These are phyloP conservation scores for Artemisia argyi DNA, from an alignment of 129 eudicot species.

Conservation along the genomic window DNA sequence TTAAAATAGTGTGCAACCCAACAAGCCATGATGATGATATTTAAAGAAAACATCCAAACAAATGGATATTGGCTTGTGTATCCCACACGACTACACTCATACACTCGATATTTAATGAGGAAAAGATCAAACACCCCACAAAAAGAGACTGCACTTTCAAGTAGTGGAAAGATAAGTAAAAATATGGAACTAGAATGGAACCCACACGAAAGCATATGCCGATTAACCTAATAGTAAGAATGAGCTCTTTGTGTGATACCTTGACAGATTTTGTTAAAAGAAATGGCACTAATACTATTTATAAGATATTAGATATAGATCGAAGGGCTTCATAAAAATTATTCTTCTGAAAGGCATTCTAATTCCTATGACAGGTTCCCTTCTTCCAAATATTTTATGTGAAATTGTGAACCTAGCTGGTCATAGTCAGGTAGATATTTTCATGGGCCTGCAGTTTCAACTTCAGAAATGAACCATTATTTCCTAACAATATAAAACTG, in stretches of 20 bases:
- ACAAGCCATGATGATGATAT: conserved; percentile 28
- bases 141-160: not conserved
- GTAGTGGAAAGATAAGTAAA: not conserved
- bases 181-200: not conserved
- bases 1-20: conserved; percentile 32
- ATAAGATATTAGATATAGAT: not conserved
- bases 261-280: not conserved
- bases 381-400: no score
- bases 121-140: not conserved
- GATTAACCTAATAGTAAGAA: no score
- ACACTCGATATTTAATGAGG: not conserved
- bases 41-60: conserved; percentile 17
- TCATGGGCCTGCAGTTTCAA: not conserved
- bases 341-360: not conserved
- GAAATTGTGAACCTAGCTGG: not conserved
- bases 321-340: not conserved
- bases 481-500: not conserved
- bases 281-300: not conserved
- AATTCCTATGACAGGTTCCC: no score
- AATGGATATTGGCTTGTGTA: conserved; percentile 11
- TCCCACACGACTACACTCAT: conserved; percentile 6
- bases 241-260: not conserved
- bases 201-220: not conserved
- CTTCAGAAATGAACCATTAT: not conserved
- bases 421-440: not conserved